phyloP scores from a whole-genome alignment of 345 rosid genomes.

The Turnera subulata region DNA sequence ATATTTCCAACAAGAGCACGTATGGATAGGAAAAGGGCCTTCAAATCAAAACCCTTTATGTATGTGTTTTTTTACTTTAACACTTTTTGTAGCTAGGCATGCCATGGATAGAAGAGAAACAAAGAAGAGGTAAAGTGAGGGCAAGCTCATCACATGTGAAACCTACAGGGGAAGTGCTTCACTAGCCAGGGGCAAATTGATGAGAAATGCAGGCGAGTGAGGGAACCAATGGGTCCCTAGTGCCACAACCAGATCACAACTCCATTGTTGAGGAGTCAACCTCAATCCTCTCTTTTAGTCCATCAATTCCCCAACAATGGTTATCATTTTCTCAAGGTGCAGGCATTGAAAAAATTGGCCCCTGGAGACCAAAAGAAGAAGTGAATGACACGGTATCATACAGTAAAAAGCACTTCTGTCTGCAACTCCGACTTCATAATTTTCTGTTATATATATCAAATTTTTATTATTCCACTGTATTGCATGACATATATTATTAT shows the following conservation, averaged over 20 bases:
- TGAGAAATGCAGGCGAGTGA: constrained; percentile 36
- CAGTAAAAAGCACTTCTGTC: constrained; percentile 23
- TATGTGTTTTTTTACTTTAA: neutral
- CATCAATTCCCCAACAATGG: constrained; percentile 35
- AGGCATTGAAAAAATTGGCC: constrained; percentile 12
- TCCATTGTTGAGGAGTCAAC: constrained; percentile 60
- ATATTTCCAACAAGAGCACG: constrained; percentile 1
- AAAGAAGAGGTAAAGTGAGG: neutral
- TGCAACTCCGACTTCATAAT: neutral
- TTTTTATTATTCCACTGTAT: neutral
- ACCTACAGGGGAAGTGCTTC: constrained; percentile 28
- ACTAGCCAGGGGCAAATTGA: constrained; percentile 30
- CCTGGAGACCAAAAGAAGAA: constrained; percentile 40
- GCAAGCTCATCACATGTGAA: constrained; percentile 28
- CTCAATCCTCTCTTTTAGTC: constrained; percentile 43
- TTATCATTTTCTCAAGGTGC: constrained; percentile 29
- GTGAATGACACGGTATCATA: constrained; percentile 35
- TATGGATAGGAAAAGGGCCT: constrained; percentile 12
- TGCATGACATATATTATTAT: too few species aligned
- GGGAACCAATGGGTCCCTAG: constrained; percentile 65
- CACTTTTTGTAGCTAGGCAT: neutral
- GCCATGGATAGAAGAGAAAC: neutral
- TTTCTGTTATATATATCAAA: too few species aligned
- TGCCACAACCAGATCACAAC: constrained; percentile 27
- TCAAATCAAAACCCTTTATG: constrained; percentile 8